Evolutionary conservation across 2,329 filamentous ascomycete genomes (phyloP), one percentile per base, ranked within the genome.

Genomic region (Fusarium pilosicola): DNA sequence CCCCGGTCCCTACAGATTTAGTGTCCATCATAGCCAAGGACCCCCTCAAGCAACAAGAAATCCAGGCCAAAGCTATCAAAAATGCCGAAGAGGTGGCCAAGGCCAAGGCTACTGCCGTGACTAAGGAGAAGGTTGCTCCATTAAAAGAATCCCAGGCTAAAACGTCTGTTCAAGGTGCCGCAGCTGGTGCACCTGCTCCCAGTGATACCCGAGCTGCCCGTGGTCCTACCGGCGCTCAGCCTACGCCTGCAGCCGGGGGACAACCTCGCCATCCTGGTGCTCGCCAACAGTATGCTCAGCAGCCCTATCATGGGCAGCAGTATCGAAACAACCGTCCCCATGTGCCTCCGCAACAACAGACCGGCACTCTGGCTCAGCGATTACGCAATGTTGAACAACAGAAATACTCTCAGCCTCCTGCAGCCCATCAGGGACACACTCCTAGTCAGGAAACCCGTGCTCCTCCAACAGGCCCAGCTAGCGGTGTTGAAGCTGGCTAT

Each of bases 21-120:
- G 95, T 99, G 34, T 92, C 94, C 4, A 99, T 99, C 75, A 92
- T 99, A 69, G 96, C 96, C 66, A 99, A 98, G 81, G 96, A 99
- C 80, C 95, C 95, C n/a, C 88, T 86, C 51, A 99, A 98, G 85
- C 96, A 98, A 83, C 91, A 95, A 78, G 91, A 95, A 79, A 98
- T 99, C 72, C 92, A 97, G 79, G 93, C 95, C 77, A 97, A 95
- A 82, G 94, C 94, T 3, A 90, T 94, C 69, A 90, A 91, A 79
- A 92, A 96, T 74, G 91, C 91, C 6, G 91, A 94, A 71, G 89
- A 91, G 71, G 82, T 88, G 60, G 83, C 85, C 8, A 88, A 90
- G 76, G 85, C 88, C 62, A 91, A 91, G 79, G 79, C 85, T 24
- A 86, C 85, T 57, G 74, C 82, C 30, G 78, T 83, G 24, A 80